phyloP scores from a whole-genome alignment of 2,329 filamentous ascomycete species.

The Pseudogymnoascus sp. region DNA sequence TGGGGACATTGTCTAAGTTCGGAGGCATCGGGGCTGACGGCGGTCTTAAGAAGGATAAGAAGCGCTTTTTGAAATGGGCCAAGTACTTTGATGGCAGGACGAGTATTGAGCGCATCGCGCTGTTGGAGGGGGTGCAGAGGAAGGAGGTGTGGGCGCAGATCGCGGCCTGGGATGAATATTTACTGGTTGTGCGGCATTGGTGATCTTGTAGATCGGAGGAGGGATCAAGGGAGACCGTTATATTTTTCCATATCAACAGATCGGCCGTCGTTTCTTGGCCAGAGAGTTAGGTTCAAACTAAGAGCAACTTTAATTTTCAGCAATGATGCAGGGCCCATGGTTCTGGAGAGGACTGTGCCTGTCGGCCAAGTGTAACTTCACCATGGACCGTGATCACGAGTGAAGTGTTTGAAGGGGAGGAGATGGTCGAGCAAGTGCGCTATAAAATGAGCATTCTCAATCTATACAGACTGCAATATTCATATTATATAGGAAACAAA shows the following conservation, averaged over 20 bases:
- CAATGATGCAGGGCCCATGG: background rate
- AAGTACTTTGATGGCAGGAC: conserved; percentile 84
- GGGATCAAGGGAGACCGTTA: background rate
- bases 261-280: background rate
- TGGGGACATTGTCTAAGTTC: background rate
- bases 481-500: background rate
- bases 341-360: background rate
- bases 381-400: background rate
- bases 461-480: background rate
- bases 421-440: background rate
- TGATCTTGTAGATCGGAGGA: conserved; percentile 28
- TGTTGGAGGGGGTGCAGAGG: conserved; percentile 79
- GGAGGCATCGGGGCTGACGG: background rate
- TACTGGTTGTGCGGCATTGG: conserved; percentile 64
- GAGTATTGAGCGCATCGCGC: conserved; percentile 75
- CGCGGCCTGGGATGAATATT: conserved; percentile 56
- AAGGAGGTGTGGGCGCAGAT: conserved; percentile 68
- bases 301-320: background rate
- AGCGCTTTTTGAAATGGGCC: conserved; percentile 61
- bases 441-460: background rate
- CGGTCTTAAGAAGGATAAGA: conserved; percentile 42
- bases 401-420: background rate
- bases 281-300: background rate
- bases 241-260: background rate
- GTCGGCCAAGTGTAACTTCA: background rate